These are phyloP conservation scores for Pseudopithomyces chartarum DNA, from an alignment of 2,329 filamentous ascomycete genomes.

Conservation along the genomic window DNA sequence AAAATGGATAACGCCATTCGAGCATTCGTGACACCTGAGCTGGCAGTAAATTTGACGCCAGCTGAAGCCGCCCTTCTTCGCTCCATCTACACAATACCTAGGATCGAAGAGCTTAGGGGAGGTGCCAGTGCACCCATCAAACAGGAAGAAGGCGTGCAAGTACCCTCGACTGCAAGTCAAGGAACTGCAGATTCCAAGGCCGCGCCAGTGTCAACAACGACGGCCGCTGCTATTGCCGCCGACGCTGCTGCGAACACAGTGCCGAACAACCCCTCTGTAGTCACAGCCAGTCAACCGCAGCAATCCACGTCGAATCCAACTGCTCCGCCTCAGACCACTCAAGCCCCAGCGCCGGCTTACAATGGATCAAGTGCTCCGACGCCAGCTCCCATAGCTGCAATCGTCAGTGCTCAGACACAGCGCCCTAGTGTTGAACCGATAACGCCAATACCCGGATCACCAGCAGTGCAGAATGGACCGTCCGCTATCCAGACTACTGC, in stretches of 20 bases:
- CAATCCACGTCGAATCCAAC: conserved; percentile 37
- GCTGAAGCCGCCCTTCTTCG: conserved; percentile 29
- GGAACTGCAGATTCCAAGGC: conserved; percentile 15
- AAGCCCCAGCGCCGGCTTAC: conserved; percentile 2
- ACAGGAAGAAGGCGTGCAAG: conserved; percentile 2
- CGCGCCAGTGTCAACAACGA: conserved; percentile 18
- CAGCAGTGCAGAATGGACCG: conserved; percentile 33
- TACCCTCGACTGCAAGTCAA: neutral
- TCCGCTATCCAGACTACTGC: conserved; percentile 23
- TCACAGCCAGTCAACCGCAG: conserved; percentile 25
- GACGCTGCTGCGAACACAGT: conserved; percentile 32
- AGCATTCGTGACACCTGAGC: conserved; percentile 34
- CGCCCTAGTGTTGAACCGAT: conserved; percentile 44
- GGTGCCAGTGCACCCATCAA: neutral
- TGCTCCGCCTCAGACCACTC: conserved; percentile 10
- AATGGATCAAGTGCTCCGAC: conserved; percentile 8
- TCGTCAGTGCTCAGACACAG: conserved; percentile 22
- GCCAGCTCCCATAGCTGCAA: conserved; percentile 11
- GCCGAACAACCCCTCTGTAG: conserved; percentile 2
- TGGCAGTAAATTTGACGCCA: conserved; percentile 27
- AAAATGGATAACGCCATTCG: conserved; percentile 42
- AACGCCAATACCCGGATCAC: conserved; percentile 42
- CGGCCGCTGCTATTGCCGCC: conserved; percentile 41
- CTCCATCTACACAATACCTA: conserved; percentile 29
- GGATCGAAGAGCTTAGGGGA: conserved; percentile 7